These are phyloP conservation scores for Dendrobium officinale DNA, from an alignment of 106 monocot genomes.

Conservation along the genomic window DNA sequence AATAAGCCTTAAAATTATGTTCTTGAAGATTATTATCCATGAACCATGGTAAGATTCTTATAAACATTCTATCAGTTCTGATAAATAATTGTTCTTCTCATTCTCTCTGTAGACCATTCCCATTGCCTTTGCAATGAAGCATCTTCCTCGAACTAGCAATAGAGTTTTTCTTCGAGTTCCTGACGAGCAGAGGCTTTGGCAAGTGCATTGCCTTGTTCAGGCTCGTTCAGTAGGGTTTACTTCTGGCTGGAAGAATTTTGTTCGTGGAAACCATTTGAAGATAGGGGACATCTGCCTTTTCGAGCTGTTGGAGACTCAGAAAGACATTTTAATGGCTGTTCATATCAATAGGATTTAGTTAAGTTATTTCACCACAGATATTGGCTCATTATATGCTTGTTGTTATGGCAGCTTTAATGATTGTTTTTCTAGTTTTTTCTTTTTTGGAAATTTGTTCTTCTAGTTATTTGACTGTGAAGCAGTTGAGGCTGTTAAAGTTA, in stretches of 20 bases:
- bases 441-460: not conserved
- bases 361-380: not conserved
- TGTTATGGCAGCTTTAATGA: not conserved
- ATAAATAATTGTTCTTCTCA: not conserved
- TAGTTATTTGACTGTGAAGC: not conserved
- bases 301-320: slow-evolving; percentile 1
- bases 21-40: not conserved
- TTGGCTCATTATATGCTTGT: not conserved
- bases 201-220: not conserved
- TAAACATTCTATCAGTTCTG: not conserved
- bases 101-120: slow-evolving; percentile 9
- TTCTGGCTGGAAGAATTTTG: slow-evolving; percentile 14
- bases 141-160: slow-evolving; percentile 6
- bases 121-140: slow-evolving; percentile 1
- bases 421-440: not conserved
- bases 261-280: slow-evolving; percentile 17
- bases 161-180: slow-evolving; percentile 11
- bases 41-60: not conserved
- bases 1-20: no score
- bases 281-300: slow-evolving; percentile 26
- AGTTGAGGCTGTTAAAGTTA: not conserved
- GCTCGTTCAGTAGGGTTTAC: not conserved
- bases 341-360: slow-evolving; percentile 4
- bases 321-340: slow-evolving; percentile 9
- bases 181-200: slow-evolving; percentile 5